Conservation (phyloP, 768 basidiomycete species). For the Suillus paluster region DNA sequence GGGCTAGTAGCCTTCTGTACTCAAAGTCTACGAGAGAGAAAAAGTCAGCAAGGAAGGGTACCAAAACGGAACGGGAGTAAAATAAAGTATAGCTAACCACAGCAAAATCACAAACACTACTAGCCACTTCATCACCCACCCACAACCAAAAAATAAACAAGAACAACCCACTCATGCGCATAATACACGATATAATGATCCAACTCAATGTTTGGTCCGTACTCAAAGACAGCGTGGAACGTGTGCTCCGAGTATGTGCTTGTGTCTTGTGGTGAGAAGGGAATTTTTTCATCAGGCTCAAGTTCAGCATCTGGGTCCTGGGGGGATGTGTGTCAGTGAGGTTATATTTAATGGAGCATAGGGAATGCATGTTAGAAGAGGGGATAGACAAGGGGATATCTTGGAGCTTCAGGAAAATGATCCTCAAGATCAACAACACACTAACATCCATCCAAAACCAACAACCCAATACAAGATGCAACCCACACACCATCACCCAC, state of each 20-base stretch:
- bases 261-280: conserved; percentile 54
- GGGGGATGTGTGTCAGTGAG: neutral
- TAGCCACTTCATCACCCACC: too few species aligned
- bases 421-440: too few species aligned
- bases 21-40: conserved; percentile 70
- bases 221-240: conserved; percentile 67
- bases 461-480: too few species aligned
- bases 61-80: too few species aligned
- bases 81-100: too few species aligned
- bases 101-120: too few species aligned
- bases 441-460: too few species aligned
- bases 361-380: too few species aligned
- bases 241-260: conserved; percentile 55
- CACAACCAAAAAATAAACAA: neutral
- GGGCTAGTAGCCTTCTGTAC: conserved; percentile 78
- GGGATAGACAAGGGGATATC: too few species aligned
- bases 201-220: conserved; percentile 74
- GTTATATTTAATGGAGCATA: too few species aligned
- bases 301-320: conserved; percentile 67
- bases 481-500: conserved; percentile 16
- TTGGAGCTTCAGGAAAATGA: too few species aligned
- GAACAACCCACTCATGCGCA: conserved; percentile 68
- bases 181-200: conserved; percentile 93
- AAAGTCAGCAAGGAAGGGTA: conserved; percentile 4
- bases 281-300: conserved; percentile 41